Conservation (phyloP, 1,284 basidiomycete genomes). For the Mycena citricolor region DNA sequence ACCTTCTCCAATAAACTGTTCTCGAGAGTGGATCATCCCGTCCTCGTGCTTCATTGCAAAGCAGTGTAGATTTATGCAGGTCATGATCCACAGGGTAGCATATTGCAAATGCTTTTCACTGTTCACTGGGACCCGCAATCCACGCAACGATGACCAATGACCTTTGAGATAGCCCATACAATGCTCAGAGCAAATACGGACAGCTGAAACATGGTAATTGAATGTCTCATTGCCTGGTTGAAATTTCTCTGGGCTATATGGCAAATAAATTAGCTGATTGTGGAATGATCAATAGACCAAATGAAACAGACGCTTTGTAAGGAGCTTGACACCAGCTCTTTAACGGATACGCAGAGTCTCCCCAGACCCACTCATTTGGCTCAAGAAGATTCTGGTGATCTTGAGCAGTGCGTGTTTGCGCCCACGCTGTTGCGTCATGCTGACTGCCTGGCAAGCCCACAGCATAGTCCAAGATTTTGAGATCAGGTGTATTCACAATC, state of each 20-base stretch:
- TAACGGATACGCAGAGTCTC: constrained; percentile 35
- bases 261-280: no score
- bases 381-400: constrained; percentile 27
- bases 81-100: constrained; percentile 22
- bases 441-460: constrained; percentile 31
- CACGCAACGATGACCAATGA: constrained; percentile 18
- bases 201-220: constrained; percentile 19
- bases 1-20: constrained; percentile 6
- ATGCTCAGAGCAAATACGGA: constrained; percentile 23
- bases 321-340: constrained; percentile 21
- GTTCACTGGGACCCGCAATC: constrained; percentile 20
- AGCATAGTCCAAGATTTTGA: constrained; percentile 31
- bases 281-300: no score
- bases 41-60: constrained; percentile 27
- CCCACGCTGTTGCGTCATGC: constrained; percentile 34
- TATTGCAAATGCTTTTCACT: constrained; percentile 8
- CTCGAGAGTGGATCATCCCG: background rate
- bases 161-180: constrained; percentile 25
- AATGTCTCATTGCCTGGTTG: constrained; percentile 16
- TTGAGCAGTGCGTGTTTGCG: constrained; percentile 24
- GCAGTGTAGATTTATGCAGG: constrained; percentile 23
- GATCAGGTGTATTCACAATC: constrained; percentile 30
- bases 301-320: no score
- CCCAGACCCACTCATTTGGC: constrained; percentile 33
- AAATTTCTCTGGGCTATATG: no score